Evolutionary conservation across 768 basidiomycete species (phyloP).

Genomic region (Termitomyces sp.): DNA sequence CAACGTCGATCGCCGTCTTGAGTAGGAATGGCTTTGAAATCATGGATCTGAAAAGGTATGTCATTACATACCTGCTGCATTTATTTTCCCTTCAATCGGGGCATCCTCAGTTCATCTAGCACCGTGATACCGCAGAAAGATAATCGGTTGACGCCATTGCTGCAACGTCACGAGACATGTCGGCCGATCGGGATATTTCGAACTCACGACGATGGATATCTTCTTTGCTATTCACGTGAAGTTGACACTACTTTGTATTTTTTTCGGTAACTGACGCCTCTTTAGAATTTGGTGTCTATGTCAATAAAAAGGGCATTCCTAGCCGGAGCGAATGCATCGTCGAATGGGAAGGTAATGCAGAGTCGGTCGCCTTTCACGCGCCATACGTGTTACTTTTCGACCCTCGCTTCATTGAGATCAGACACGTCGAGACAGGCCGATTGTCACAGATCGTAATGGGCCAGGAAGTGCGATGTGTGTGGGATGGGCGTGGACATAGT

Average conservation of each 20-base stretch:
- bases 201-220: constrained; percentile 80
- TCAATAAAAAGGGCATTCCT: constrained; percentile 88
- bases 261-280: constrained; percentile 6
- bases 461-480: constrained; percentile 79
- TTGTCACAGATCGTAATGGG: constrained; percentile 82
- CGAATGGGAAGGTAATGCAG: constrained; percentile 94
- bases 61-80: constrained; percentile 20
- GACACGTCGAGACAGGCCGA: constrained; percentile 77
- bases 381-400: constrained; percentile 90
- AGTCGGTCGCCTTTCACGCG: constrained; percentile 84
- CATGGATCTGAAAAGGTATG: constrained; percentile 91
- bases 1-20: constrained; percentile 87
- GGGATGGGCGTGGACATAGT: constrained; percentile 72
- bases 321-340: constrained; percentile 67
- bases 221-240: constrained; percentile 86
- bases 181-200: constrained; percentile 90
- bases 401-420: constrained; percentile 85
- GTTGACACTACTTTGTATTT: neutral
- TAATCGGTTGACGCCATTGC: constrained; percentile 57
- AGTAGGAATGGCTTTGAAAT: constrained; percentile 96
- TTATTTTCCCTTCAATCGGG: neutral
- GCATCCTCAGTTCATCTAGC: constrained; percentile 61
- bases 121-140: constrained; percentile 82
- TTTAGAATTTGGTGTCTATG: constrained; percentile 89
- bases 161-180: constrained; percentile 78